Evolutionary conservation across 2,329 filamentous ascomycete species (phyloP).

Genomic region (Verticillium nubilum): DNA sequence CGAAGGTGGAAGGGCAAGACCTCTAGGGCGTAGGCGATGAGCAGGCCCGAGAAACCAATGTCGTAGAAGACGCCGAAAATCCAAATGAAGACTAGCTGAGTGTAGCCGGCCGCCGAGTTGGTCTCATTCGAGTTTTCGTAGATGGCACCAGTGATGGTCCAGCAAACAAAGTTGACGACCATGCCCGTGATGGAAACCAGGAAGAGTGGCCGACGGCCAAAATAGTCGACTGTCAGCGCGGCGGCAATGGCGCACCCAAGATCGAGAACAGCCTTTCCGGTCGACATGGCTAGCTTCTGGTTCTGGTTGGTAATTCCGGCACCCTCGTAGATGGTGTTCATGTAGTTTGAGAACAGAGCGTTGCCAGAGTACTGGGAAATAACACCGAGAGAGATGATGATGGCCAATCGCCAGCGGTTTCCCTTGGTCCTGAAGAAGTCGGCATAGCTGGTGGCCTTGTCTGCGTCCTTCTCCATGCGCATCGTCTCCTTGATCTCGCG

Average conservation of each 20-base stretch:
- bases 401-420: constrained; percentile 58
- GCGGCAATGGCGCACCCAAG: constrained; percentile 51
- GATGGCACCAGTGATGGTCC: constrained; percentile 47
- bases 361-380: constrained; percentile 67
- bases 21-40: constrained; percentile 54
- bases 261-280: constrained; percentile 54
- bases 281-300: constrained; percentile 49
- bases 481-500: constrained; percentile 63
- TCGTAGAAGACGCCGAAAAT: constrained; percentile 55
- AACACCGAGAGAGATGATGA: constrained; percentile 58
- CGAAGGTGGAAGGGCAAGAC: constrained; percentile 53
- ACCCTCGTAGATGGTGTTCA: constrained; percentile 54
- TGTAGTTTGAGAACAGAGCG: constrained; percentile 62
- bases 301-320: constrained; percentile 54
- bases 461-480: constrained; percentile 45
- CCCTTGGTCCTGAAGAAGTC: constrained; percentile 59
- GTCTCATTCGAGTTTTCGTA: constrained; percentile 41
- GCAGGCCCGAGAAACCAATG: constrained; percentile 53
- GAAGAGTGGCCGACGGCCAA: constrained; percentile 49
- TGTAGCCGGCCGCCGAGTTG: constrained; percentile 41
- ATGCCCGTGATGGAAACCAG: constrained; percentile 42
- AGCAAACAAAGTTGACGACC: constrained; percentile 40
- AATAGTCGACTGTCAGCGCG: constrained; percentile 42
- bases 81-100: constrained; percentile 54
- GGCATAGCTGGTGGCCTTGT: constrained; percentile 45